Evolutionary conservation across 2,329 filamentous ascomycete species (phyloP).

Genomic region (Orbilia javanica): DNA sequence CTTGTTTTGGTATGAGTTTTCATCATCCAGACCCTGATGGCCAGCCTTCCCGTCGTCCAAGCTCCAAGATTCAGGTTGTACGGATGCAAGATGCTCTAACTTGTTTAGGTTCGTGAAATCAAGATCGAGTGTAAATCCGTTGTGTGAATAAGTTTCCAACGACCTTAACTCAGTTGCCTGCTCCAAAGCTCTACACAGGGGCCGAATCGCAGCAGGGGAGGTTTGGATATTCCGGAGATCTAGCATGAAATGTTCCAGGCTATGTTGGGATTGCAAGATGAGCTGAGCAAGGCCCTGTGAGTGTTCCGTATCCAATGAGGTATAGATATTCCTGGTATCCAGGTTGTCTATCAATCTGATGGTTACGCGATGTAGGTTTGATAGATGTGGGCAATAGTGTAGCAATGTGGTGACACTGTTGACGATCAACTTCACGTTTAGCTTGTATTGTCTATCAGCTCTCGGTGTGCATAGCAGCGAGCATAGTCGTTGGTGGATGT

Average conservation of each 20-base stretch:
- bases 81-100: background rate
- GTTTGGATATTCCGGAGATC: background rate
- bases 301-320: background rate
- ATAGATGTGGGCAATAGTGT: background rate
- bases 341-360: background rate
- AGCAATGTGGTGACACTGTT: background rate
- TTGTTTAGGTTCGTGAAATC: slow-evolving; percentile 8
- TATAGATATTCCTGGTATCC: background rate
- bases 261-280: background rate
- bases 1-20: background rate
- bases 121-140: background rate
- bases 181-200: background rate
- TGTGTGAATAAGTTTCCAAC: background rate
- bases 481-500: background rate
- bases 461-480: background rate
- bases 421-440: background rate
- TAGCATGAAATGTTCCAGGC: background rate
- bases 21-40: background rate
- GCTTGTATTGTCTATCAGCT: background rate
- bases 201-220: background rate
- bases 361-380: background rate
- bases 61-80: background rate
- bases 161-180: background rate
- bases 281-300: background rate
- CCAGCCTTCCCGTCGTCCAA: background rate